Evolutionary conservation across 2,329 filamentous ascomycete species (phyloP).

Genomic region (Alternaria sp.): DNA sequence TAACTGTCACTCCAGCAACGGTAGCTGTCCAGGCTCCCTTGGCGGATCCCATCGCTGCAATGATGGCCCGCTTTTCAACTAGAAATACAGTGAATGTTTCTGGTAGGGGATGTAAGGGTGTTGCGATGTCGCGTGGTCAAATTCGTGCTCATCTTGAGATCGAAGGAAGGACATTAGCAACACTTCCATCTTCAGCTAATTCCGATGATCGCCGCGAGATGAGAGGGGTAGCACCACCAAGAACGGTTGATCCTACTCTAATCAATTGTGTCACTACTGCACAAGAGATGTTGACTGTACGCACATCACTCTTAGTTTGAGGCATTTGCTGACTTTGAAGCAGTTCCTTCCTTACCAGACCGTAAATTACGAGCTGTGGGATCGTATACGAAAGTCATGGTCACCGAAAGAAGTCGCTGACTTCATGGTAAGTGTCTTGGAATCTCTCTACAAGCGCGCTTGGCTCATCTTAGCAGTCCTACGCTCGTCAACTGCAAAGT

Average conservation of each 20-base stretch:
- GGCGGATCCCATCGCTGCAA: not conserved
- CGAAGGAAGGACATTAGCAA: not conserved
- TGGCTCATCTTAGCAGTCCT: not conserved
- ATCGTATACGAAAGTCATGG: not conserved
- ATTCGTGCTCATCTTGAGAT: conserved; percentile 4
- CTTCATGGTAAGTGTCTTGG: not conserved
- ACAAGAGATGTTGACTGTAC: not conserved
- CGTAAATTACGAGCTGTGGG: not conserved
- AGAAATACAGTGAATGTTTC: not conserved
- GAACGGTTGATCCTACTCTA: not conserved
- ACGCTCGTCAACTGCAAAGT: not conserved
- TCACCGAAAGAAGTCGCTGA: not conserved
- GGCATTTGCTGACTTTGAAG: not conserved
- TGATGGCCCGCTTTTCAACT: not conserved
- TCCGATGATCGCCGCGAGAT: not conserved
- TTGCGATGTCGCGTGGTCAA: conserved; percentile 6
- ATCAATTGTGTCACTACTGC: not conserved
- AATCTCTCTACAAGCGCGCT: not conserved
- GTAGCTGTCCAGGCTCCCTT: not conserved
- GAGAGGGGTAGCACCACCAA: conserved; percentile 1
- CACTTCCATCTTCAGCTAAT: not conserved
- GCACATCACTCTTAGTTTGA: not conserved
- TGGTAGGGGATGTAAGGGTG: not conserved
- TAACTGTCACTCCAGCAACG: not conserved
- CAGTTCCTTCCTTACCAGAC: conserved; percentile 3